Conservation (phyloP, 805 yeast species). For the Zygosaccharomyces rouxii region DNA sequence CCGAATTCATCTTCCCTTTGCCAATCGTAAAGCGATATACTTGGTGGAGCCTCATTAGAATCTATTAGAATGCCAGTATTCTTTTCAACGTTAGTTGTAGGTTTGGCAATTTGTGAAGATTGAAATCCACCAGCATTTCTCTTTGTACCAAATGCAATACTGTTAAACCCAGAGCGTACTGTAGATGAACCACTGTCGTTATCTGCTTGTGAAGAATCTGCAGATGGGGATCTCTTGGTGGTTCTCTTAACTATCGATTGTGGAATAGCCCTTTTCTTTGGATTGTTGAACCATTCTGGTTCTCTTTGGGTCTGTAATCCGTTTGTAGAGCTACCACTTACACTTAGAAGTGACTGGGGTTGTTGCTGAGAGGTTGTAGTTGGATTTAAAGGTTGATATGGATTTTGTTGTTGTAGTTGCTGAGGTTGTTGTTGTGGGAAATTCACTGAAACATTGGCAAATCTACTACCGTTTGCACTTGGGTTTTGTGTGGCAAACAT, state of each 20-base stretch:
- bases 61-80: conserved; percentile 29
- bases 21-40: conserved; percentile 39
- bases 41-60: conserved; percentile 42
- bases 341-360: conserved; percentile 20
- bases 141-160: conserved; percentile 38
- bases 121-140: conserved; percentile 19
- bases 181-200: conserved; percentile 9
- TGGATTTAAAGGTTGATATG: conserved; percentile 10
- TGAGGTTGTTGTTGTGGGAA: conserved; percentile 24
- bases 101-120: conserved; percentile 9
- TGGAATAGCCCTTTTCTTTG: conserved; percentile 47
- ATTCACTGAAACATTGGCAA: conserved; percentile 23
- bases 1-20: conserved; percentile 38
- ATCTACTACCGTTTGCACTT: conserved; percentile 14
- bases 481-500: conserved; percentile 15
- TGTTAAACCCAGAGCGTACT: conserved; percentile 35
- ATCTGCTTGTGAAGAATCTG: conserved; percentile 10
- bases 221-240: conserved; percentile 17
- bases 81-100: conserved; percentile 19
- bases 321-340: conserved; percentile 29
- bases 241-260: conserved; percentile 44
- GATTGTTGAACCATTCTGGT: conserved; percentile 40
- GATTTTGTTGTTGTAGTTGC: conserved; percentile 16
- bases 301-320: conserved; percentile 16
- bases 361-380: conserved; percentile 34